phyloP scores from a whole-genome alignment of 768 basidiomycete genomes.

The Rhizopogon roseolus region DNA sequence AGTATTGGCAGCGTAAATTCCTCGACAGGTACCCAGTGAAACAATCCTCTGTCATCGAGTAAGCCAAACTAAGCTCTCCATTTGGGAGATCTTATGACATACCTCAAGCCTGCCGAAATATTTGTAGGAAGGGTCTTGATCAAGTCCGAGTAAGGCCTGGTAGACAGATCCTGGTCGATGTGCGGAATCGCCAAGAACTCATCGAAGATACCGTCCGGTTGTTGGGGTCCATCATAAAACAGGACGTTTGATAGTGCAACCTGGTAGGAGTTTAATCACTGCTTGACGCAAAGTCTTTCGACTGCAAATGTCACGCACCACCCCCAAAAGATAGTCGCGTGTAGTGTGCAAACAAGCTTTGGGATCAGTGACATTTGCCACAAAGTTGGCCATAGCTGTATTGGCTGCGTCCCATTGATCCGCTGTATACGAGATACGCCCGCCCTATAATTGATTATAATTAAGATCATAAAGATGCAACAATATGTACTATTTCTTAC shows the following conservation, averaged over 20 bases:
- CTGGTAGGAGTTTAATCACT: conserved; percentile 7
- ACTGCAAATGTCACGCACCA: conserved; percentile 13
- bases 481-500: conserved; percentile 30
- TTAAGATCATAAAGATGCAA: background rate
- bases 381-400: conserved; percentile 17
- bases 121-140: conserved; percentile 1
- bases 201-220: background rate
- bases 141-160: background rate
- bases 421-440: conserved; percentile 31
- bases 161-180: background rate
- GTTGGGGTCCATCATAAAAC: conserved; percentile 51
- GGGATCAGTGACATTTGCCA: conserved; percentile 12
- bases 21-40: background rate
- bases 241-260: conserved; percentile 28
- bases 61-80: background rate
- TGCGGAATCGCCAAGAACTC: background rate
- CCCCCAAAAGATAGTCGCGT: conserved; percentile 30
- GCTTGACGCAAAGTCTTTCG: no score
- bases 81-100: background rate
- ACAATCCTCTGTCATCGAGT: background rate
- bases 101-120: background rate
- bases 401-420: conserved; percentile 8
- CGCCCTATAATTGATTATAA: conserved; percentile 36
- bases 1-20: background rate
- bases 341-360: conserved; percentile 36